Conservation (phyloP, 345 rosid species). For the Arabis hirsuta region DNA sequence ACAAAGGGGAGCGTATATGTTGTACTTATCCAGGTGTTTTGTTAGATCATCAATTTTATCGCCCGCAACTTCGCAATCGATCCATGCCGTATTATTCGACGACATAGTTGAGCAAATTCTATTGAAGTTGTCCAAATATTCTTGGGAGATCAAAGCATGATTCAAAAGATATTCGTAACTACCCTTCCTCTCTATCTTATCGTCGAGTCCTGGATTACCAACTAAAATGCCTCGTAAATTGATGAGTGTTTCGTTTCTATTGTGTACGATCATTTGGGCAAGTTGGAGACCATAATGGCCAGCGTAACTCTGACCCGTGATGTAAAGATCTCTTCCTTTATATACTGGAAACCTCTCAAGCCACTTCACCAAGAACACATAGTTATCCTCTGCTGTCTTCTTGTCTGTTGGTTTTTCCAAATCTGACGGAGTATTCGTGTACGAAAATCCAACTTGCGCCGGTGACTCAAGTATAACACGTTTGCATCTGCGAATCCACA, state of each 20-base stretch:
- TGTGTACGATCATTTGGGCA: slow-evolving; percentile 60
- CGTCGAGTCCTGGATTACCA: slow-evolving; percentile 18
- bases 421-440: slow-evolving; percentile 50
- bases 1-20: slow-evolving; percentile 70
- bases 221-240: slow-evolving; percentile 64
- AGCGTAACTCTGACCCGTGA: slow-evolving; percentile 84
- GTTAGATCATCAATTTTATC: neutral
- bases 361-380: slow-evolving; percentile 70
- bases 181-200: slow-evolving; percentile 27
- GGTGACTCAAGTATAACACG: slow-evolving; percentile 58
- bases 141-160: slow-evolving; percentile 71
- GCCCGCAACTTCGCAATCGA: neutral
- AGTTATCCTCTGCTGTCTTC: slow-evolving; percentile 61
- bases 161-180: slow-evolving; percentile 48
- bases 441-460: slow-evolving; percentile 61
- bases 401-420: slow-evolving; percentile 46
- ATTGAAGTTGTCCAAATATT: slow-evolving; percentile 10
- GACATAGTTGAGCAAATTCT: no score
- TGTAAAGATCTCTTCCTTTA: slow-evolving; percentile 51
- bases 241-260: slow-evolving; percentile 55
- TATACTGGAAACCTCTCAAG: slow-evolving; percentile 67
- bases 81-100: no score
- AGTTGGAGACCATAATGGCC: slow-evolving; percentile 82
- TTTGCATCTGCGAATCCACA: slow-evolving; percentile 48
- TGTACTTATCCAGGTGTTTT: slow-evolving; percentile 58